A percentile compares a stretch with the other conserved stretches of the same genome.
phyloP scores from a whole-genome alignment of 495 filamentous ascomycete species.

The Penicillium herquei region DNA sequence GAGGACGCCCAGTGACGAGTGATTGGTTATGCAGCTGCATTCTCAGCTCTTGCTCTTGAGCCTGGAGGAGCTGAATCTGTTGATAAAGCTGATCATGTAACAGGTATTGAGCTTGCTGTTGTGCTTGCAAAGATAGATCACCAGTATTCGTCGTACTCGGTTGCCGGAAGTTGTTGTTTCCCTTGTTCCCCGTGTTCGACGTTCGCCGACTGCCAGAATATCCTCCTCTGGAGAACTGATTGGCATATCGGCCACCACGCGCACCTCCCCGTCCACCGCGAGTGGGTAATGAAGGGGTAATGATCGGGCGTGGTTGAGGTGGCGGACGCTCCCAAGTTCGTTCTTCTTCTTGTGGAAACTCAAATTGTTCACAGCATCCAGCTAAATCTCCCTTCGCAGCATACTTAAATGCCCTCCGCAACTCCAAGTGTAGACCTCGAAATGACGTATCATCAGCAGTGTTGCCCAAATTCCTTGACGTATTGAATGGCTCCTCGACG shows the following conservation, averaged over 20 bases:
- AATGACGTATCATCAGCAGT: conserved; percentile 95
- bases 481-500: conserved; percentile 96
- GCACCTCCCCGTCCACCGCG: conserved; percentile 53
- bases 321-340: conserved; percentile 71
- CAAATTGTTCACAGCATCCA: conserved; percentile 79
- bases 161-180: conserved; percentile 31
- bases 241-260: conserved; percentile 52
- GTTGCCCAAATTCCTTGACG: conserved; percentile 88
- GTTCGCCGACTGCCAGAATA: conserved; percentile 51
- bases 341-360: conserved; percentile 81
- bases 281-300: conserved; percentile 51
- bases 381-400: conserved; percentile 72
- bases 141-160: conserved; percentile 29
- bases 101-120: conserved; percentile 48
- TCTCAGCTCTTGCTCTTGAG: conserved; percentile 61
- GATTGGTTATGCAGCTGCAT: conserved; percentile 61
- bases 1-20: conserved; percentile 49
- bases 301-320: conserved; percentile 57
- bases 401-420: conserved; percentile 82
- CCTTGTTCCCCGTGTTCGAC: conserved; percentile 49
- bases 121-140: conserved; percentile 48
- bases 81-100: conserved; percentile 61
- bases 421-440: conserved; percentile 81
- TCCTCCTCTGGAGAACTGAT: conserved; percentile 40
- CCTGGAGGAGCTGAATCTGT: conserved; percentile 63